Evolutionary conservation across 2,329 filamentous ascomycete genomes (phyloP).

Genomic region (Trichoderma sp.): DNA sequence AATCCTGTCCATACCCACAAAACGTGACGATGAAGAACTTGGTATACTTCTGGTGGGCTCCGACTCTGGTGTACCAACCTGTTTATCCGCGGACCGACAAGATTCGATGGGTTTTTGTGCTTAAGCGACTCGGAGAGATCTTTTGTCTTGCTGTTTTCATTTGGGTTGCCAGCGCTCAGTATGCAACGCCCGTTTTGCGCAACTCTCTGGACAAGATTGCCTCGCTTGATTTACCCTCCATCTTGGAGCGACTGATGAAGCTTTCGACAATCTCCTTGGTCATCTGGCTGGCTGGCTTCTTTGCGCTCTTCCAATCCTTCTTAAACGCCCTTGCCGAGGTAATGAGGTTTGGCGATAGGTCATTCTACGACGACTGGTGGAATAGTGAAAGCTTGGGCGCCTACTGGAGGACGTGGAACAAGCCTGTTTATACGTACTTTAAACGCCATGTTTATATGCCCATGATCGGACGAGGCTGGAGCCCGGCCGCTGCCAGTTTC

Average conservation of each 20-base stretch:
- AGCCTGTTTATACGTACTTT: slow-evolving; percentile 96
- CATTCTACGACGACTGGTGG: slow-evolving; percentile 99
- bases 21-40: slow-evolving; percentile 90
- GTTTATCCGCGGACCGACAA: slow-evolving; percentile 82
- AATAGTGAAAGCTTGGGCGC: slow-evolving; percentile 80
- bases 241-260: slow-evolving; percentile 88
- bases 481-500: slow-evolving; percentile 64
- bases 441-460: slow-evolving; percentile 90
- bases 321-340: slow-evolving; percentile 90
- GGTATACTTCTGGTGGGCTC: slow-evolving; percentile 96
- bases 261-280: slow-evolving; percentile 91
- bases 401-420: slow-evolving; percentile 98
- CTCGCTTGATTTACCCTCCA: slow-evolving; percentile 73
- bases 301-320: slow-evolving; percentile 89
- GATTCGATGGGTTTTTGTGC: slow-evolving; percentile 84
- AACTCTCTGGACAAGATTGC: slow-evolving; percentile 90
- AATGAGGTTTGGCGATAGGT: slow-evolving; percentile 83
- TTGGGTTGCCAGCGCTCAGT: slow-evolving; percentile 93
- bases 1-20: slow-evolving; percentile 76
- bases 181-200: slow-evolving; percentile 81
- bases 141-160: slow-evolving; percentile 80
- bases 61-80: slow-evolving; percentile 93
- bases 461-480: slow-evolving; percentile 79
- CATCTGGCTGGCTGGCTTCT: slow-evolving; percentile 97
- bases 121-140: slow-evolving; percentile 76